These are phyloP conservation scores for Aureobasidium sp. DNA, from an alignment of 2,329 filamentous ascomycete species.

Conservation along the genomic window DNA sequence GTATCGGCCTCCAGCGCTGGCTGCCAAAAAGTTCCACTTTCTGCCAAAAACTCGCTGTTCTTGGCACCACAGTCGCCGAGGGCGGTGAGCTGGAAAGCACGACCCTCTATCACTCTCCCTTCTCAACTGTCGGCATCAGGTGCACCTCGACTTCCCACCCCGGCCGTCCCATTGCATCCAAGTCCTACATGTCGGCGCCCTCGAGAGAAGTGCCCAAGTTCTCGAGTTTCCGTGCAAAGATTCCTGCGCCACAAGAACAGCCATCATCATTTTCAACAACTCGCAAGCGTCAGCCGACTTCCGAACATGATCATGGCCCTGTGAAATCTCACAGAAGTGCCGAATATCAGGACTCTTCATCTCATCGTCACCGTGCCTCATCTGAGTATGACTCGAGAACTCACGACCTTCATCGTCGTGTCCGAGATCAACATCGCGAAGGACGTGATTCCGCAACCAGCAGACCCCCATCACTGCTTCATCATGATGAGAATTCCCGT, in stretches of 20 bases:
- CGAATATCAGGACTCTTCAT: neutral
- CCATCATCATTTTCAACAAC: neutral
- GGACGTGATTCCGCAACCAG: neutral
- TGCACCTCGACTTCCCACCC: too few species aligned
- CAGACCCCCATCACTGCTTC: neutral
- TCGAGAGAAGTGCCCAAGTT: slow-evolving; percentile 55
- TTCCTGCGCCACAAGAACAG: neutral
- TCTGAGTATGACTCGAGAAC: neutral
- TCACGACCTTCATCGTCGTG: neutral
- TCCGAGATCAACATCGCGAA: neutral
- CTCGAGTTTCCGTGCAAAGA: slow-evolving; percentile 50
- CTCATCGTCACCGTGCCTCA: neutral
- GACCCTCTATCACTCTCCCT: neutral
- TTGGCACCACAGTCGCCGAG: neutral
- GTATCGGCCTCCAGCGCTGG: neutral
- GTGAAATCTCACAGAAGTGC: neutral
- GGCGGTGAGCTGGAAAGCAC: neutral
- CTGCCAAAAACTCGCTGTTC: slow-evolving; percentile 11
- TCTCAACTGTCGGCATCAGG: neutral
- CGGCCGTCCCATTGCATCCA: neutral
- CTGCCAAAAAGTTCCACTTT: slow-evolving; percentile 10
- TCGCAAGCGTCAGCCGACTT: neutral
- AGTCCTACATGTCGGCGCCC: slow-evolving; percentile 16
- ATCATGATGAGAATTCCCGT: slow-evolving; percentile 15
- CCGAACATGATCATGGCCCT: neutral